These are phyloP conservation scores for Panicum miliaceum DNA, from an alignment of 176 grass and related monocot species.

Conservation along the genomic window DNA sequence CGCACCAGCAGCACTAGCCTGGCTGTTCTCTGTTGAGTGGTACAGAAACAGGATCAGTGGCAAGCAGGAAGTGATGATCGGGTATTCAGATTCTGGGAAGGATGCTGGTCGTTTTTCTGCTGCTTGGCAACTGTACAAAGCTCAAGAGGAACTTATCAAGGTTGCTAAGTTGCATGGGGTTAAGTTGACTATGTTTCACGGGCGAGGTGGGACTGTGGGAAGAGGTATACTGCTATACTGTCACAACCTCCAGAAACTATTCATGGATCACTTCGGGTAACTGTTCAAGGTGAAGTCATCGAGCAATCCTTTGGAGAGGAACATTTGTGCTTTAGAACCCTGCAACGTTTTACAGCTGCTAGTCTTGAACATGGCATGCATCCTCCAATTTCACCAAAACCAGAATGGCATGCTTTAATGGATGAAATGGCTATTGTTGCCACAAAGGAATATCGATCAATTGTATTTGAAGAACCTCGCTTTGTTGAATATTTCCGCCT, in stretches of 20 bases:
- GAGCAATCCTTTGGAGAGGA: slow-evolving; percentile 97
- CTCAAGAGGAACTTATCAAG: slow-evolving; percentile 85
- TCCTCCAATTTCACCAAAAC: slow-evolving; percentile 80
- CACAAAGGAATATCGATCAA: slow-evolving; percentile 85
- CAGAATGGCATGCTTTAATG: slow-evolving; percentile 88
- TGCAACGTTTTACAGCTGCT: slow-evolving; percentile 94
- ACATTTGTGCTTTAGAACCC: slow-evolving; percentile 93
- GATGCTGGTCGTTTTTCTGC: slow-evolving; percentile 93
- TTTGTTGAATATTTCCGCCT: slow-evolving; percentile 98
- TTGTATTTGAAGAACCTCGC: slow-evolving; percentile 87
- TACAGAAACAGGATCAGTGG: slow-evolving; percentile 87
- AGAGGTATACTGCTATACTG: slow-evolving; percentile 94
- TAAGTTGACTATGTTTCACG: slow-evolving; percentile 98
- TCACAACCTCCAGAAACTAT: slow-evolving; percentile 94
- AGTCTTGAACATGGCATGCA: slow-evolving; percentile 97
- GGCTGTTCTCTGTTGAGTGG: slow-evolving; percentile 85
- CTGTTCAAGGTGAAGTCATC: slow-evolving; percentile 97
- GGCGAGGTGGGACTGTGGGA: slow-evolving; percentile 91
- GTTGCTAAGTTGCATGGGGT: slow-evolving; percentile 77
- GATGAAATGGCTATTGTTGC: slow-evolving; percentile 90
- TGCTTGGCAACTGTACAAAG: slow-evolving; percentile 91
- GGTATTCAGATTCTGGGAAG: slow-evolving; percentile 96
- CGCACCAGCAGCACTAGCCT: slow-evolving; percentile 76
- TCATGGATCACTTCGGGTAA: slow-evolving; percentile 91
- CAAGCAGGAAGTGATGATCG: slow-evolving; percentile 98